Percentiles rank a stretch among this genome's conserved stretches.
Evolutionary conservation across 2,329 filamentous ascomycete genomes (phyloP).

Genomic region (Uncinocarpus reesii): DNA sequence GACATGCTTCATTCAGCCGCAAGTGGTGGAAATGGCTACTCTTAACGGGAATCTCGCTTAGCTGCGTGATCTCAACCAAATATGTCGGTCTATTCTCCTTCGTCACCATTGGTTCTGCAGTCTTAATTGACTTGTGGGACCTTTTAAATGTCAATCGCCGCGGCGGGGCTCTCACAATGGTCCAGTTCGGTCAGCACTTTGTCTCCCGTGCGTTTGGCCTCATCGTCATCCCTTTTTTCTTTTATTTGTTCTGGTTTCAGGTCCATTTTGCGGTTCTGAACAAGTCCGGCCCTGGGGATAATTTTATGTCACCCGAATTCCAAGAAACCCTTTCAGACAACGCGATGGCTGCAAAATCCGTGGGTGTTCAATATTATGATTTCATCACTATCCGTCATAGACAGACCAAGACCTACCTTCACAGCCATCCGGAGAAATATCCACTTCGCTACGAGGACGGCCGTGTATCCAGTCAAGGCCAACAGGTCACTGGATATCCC

Average conservation of each 20-base stretch:
- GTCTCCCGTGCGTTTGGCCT: conserved; percentile 73
- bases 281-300: conserved; percentile 85
- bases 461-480: conserved; percentile 90
- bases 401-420: conserved; percentile 91
- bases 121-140: conserved; percentile 90
- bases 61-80: conserved; percentile 96
- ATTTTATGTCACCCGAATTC: conserved; percentile 98
- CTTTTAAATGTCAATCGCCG: conserved; percentile 79
- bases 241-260: conserved; percentile 99
- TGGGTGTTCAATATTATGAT: conserved; percentile 85
- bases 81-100: conserved; percentile 97
- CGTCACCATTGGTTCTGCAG: conserved; percentile 88
- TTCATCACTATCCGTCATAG: conserved; percentile 83
- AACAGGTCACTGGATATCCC: conserved; percentile 96
- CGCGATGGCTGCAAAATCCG: conserved; percentile 73
- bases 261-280: conserved; percentile 88
- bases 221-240: conserved; percentile 84
- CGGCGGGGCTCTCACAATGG: conserved; percentile 67
- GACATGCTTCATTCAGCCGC: conserved; percentile 75
- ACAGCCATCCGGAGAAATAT: conserved; percentile 83
- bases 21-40: conserved; percentile 99
- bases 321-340: conserved; percentile 96
- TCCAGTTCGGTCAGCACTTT: conserved; percentile 81
- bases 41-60: conserved; percentile 84
- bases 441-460: conserved; percentile 95